Conservation (phyloP, 176 grass and related monocot genomes). For the Pharus latifolius region DNA sequence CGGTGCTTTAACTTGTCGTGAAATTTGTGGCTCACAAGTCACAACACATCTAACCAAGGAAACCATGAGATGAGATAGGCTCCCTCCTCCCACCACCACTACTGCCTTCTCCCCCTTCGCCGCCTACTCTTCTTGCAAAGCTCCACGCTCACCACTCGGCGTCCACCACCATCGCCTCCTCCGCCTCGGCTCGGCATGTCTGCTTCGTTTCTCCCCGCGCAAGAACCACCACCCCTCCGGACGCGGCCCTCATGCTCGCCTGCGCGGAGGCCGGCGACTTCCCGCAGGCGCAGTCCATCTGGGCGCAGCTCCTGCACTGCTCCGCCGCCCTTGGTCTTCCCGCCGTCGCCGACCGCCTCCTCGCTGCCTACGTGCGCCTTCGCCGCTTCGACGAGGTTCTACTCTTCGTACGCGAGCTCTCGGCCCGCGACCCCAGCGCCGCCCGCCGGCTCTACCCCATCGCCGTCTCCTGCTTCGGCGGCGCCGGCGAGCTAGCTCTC, state of each 20-base stretch:
- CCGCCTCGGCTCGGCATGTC: too few species aligned
- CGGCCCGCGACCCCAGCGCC: conserved; percentile 12
- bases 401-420: conserved; percentile 38
- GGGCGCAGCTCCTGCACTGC: conserved; percentile 67
- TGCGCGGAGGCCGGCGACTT: conserved; percentile 63
- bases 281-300: conserved; percentile 44
- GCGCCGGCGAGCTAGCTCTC: conserved; percentile 38
- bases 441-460: conserved; percentile 33
- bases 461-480: conserved; percentile 62
- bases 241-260: conserved; percentile 44
- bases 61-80: neutral
- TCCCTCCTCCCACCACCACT: conserved; percentile 10
- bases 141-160: neutral
- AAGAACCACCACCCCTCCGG: neutral
- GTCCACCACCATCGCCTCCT: too few species aligned
- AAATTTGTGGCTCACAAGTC: too few species aligned
- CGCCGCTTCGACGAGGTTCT: conserved; percentile 44
- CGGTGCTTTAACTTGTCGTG: too few species aligned
- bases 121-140: neutral
- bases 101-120: neutral
- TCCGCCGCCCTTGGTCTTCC: conserved; percentile 34
- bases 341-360: conserved; percentile 28
- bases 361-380: conserved; percentile 45
- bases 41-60: too few species aligned
- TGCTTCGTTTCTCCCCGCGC: too few species aligned